Base-by-base conservation (phyloP, 371 early-diverging fungal genomes). In the Syncephalastrum sp. region DNA sequence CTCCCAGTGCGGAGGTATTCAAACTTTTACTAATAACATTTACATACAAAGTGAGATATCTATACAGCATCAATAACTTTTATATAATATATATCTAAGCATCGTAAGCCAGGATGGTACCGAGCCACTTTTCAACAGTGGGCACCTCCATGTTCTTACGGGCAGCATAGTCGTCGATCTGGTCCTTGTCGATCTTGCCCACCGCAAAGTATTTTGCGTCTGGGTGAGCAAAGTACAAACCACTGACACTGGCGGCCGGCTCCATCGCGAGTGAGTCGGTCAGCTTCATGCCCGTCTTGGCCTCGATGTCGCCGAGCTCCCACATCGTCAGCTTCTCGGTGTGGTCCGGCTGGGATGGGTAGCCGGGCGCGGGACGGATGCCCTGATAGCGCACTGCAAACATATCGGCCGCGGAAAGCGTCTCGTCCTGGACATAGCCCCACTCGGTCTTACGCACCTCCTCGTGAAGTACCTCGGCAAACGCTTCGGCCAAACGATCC, bases 191-290 rank as follows among this genome's bases (percentile, higher is more conserved):
- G 60, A 95, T 84, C 77, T 95, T 95, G 63, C 96, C 96, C 5
- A 94, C 93, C 5, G 95, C 94, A 84, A 95, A 95, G 73, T 95
- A 95, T 59, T 82, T 84, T 56, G 89, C 78, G 51, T 89, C 72
- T 27, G 83, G 82, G 67, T 93, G 83, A 4, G 83, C 88, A 80
- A 93, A 93, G 55, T 74, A 84, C 48, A 87, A 77, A 63, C 86
- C 92, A 45, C 88, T 86, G 14, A 95, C 95, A 17, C 90, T 84
- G 17, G 95, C 90, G 41, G 93, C 93, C 1, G 96, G 96, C 21
- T 84, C 82, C 96, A 95, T 95, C 52, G 94, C 94, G 67, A 93
- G 72, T 14, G 89, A 89, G 63, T 95, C 95, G 5, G 95, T 95
- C 64, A 95, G 72, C 27, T 74, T 79, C 51, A 95, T 93, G 7